Conservation (phyloP, 345 rosid genomes). For the Limnanthes douglasii region DNA sequence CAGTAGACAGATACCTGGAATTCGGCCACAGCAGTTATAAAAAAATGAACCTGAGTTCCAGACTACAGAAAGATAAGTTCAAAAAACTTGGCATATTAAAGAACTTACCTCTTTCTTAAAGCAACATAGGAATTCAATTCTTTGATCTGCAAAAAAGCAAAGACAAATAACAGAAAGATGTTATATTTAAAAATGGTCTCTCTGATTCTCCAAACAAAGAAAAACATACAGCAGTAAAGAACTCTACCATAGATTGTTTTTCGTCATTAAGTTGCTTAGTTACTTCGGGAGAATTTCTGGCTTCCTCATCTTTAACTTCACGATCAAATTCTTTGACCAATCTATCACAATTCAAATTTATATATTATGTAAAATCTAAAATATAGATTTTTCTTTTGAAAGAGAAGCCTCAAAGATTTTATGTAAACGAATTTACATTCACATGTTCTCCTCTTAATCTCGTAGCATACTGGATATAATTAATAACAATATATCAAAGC, state of each 20-base stretch:
- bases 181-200: neutral
- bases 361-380: no score
- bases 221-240: neutral
- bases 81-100: neutral
- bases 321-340: conserved; percentile 87
- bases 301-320: conserved; percentile 77
- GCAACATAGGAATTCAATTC: conserved; percentile 92
- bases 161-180: conserved; percentile 1
- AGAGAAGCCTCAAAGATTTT: no score
- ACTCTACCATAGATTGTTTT: conserved; percentile 90
- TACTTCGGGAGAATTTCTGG: conserved; percentile 59
- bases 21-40: conserved; percentile 9
- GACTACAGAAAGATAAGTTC: neutral
- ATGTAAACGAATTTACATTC: no score
- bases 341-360: conserved; percentile 43
- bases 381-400: neutral
- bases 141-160: conserved; percentile 50
- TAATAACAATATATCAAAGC: neutral
- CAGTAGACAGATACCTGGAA: conserved; percentile 69
- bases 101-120: conserved; percentile 79
- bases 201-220: neutral
- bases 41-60: conserved; percentile 1
- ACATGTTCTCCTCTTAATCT: no score
- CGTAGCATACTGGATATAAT: no score
- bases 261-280: conserved; percentile 86